These are phyloP conservation scores for Cordyceps fumosorosea DNA, from an alignment of 2,329 filamentous ascomycete species.

Conservation along the genomic window DNA sequence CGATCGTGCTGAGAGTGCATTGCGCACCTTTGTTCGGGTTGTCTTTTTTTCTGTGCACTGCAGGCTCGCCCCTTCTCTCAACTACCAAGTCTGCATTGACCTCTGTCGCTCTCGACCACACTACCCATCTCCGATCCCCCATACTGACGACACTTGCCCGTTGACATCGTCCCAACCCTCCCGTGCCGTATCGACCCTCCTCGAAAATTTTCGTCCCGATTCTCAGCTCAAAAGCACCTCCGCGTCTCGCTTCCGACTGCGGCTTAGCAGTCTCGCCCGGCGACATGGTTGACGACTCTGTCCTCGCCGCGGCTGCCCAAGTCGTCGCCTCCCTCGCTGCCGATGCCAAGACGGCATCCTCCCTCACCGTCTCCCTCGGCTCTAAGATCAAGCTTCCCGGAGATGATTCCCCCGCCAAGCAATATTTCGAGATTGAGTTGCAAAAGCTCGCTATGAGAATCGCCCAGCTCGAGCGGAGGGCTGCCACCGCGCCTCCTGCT, in stretches of 20 bases:
- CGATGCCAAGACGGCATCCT: slow-evolving; percentile 32
- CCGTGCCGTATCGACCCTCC: neutral
- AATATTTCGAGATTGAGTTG: slow-evolving; percentile 74
- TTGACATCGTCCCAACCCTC: neutral
- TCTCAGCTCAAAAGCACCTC: neutral
- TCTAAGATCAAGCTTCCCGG: slow-evolving; percentile 68
- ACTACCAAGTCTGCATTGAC: neutral
- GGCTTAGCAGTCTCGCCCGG: slow-evolving; percentile 11
- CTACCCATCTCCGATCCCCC: neutral
- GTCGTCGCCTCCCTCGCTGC: slow-evolving; percentile 47
- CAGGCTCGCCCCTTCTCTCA: neutral
- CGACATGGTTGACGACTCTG: slow-evolving; percentile 48
- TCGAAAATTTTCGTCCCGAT: neutral
- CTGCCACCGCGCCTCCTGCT: slow-evolving; percentile 51
- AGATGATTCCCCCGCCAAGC: slow-evolving; percentile 66
- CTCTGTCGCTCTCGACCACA: neutral
- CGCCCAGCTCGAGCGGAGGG: slow-evolving; percentile 74
- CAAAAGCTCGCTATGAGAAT: slow-evolving; percentile 70
- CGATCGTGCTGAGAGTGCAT: slow-evolving; percentile 10
- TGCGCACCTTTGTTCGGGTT: neutral
- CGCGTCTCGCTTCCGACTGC: slow-evolving; percentile 2
- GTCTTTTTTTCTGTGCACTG: neutral
- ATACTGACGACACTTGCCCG: neutral
- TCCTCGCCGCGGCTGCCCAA: slow-evolving; percentile 46
- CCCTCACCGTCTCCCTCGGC: slow-evolving; percentile 35